Base-by-base conservation (phyloP, 2,329 filamentous ascomycete genomes). In the Aphanoascus verrucosus region DNA sequence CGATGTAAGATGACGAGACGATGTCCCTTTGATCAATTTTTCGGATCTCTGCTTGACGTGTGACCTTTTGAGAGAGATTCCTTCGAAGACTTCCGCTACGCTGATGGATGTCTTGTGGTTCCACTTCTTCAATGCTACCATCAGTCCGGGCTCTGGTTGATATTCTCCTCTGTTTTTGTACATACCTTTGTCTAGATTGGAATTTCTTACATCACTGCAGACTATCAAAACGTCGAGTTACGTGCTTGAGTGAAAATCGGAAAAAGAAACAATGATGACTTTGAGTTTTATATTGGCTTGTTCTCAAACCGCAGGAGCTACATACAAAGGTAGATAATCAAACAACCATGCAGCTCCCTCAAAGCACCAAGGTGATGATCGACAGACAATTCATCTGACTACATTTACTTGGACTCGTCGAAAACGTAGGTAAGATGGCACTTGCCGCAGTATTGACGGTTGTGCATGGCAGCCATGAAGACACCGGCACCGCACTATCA, bases 401-500 rank as follows among this genome's bases (percentile, higher is more conserved):
- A 45, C 46, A 42, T 50, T 51, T 46, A 79, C 66, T 79, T 80
- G 66, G 77, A 74, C 71, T 84, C 80, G 70, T 84, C 81, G 70
- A 84, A 84, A 69, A 84, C 80, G 71, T 84, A 84, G 73, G 82
- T 84, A 63, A 84, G 75, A 72, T 84, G 82, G 76, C 81, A 84
- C 67, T 77, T 78, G 63, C 81, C 82, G 70, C 89, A 95, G 85
- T 96, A 95, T 79, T 98, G 94, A 74, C 93, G 88, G 80, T 98
- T 94, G 78, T 94, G 86, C 90, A 97, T 97, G 73, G 93, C 88
- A 73, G 93, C 93, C 93, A 98, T 98, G 86, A 98, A 98, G 80
- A 98, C 85, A 90, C 93, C 93, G 69, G 94, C 93, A 83, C 93
- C 93, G 77, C 93, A 98, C 89, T 94, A 60, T 47, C 56, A 49